Base-by-base conservation (phyloP, 768 basidiomycete species). In the Tulasnella sp. region DNA sequence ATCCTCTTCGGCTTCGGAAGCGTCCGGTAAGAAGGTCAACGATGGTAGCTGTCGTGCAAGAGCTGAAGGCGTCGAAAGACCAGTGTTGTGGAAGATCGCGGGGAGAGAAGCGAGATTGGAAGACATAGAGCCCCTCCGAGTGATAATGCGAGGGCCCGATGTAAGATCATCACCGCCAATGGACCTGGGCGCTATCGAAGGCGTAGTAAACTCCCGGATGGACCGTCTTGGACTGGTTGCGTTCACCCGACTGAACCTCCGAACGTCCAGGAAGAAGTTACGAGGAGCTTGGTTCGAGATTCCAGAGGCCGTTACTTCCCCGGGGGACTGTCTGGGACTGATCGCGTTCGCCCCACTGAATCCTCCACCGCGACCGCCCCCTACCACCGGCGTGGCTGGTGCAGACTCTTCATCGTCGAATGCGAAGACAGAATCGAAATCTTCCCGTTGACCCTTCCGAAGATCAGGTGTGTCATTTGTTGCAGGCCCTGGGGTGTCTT, bases 401-500 rank as follows among this genome's bases (percentile, higher is more conserved):
- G 49, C 22, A 2, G 30, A 54, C n/a, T 56, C 54, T 30, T 56
- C 54, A 1, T 56, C 54, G 21, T 56, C 54, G 4, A 43, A 24
- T 21, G 49, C 19, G 25, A 45, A 53, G 24, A 52, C 42, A 30
- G 56, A 46, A 15, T 57, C 60, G 25, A 59, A 53, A 8, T 65
- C 63, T 25, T 67, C 70, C 27, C 15, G 11, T 25, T 56, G 25
- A 19, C 44, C 22, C 42, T 5, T 7, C 8, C 15, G 41, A 9
- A 42, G 21, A 2, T n/a, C 21, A 19, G 62, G 66, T n/a, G 74
- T 72, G 2, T 73, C 72, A 1, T 64, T 70, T 8, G 67, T 73
- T 11, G 68, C 66, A 27, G 66, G 72, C 31, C 63, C 68, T 2
- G 68, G 70, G 1, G 65, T 61, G 17, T 66, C 83, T 10, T 72